Conservation (phyloP, 495 filamentous ascomycete genomes). For the Penicillium roqueforti region DNA sequence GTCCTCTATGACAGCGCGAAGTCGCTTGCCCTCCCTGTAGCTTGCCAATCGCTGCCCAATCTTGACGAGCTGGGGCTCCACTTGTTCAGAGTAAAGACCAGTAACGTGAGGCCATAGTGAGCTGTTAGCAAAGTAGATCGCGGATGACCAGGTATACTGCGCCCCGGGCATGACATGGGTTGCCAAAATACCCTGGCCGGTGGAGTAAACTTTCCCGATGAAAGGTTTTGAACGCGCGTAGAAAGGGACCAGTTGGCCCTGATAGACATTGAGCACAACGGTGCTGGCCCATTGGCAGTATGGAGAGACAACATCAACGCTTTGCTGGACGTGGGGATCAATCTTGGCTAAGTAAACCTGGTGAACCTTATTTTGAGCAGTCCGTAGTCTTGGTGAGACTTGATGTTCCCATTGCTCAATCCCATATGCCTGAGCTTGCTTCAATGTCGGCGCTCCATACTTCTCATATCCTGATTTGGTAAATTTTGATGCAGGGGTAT, state of each 20-base stretch:
- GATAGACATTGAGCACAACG: constrained; percentile 61
- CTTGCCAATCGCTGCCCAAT: constrained; percentile 86
- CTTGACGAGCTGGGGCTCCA: constrained; percentile 89
- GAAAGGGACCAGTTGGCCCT: constrained; percentile 68
- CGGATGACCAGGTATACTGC: constrained; percentile 62
- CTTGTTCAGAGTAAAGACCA: constrained; percentile 79
- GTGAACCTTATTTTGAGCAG: constrained; percentile 53
- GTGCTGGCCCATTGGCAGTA: constrained; percentile 64
- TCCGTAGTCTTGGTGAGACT: constrained; percentile 67
- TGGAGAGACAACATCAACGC: constrained; percentile 54
- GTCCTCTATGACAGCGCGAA: constrained; percentile 56
- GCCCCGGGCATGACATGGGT: constrained; percentile 71
- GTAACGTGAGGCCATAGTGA: constrained; percentile 75
- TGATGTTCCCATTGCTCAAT: constrained; percentile 72
- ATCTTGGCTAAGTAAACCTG: constrained; percentile 65
- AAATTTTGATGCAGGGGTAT: constrained; percentile 60
- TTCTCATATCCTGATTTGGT: constrained; percentile 58
- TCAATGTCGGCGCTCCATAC: constrained; percentile 74
- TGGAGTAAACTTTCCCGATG: constrained; percentile 61
- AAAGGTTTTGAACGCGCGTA: constrained; percentile 71
- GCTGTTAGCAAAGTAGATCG: constrained; percentile 62
- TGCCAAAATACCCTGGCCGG: constrained; percentile 60
- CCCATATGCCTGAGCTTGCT: constrained; percentile 58
- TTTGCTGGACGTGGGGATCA: constrained; percentile 67
- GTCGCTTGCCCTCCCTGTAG: constrained; percentile 64